phyloP scores from a whole-genome alignment of 176 grass and related monocot species.

The Phragmites australis region DNA sequence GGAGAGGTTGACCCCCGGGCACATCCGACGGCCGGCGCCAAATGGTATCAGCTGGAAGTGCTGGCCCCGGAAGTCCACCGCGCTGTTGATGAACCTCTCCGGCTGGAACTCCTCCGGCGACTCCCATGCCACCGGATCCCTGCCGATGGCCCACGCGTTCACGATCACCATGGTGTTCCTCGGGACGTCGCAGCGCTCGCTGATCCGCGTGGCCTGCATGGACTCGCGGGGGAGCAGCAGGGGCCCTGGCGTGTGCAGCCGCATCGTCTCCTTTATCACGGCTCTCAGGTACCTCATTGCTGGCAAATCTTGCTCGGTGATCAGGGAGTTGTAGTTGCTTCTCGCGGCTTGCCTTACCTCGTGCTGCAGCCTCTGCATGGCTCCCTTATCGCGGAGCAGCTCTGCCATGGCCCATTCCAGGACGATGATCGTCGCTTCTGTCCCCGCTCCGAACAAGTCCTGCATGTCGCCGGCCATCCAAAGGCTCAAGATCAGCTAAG shows the following conservation, averaged over 20 bases:
- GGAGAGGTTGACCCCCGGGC: background rate
- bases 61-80: conserved; percentile 7
- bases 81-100: conserved; percentile 2
- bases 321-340: background rate
- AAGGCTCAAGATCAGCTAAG: background rate
- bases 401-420: conserved; percentile 12
- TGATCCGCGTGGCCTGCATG: background rate
- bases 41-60: background rate
- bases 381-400: background rate
- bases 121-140: background rate
- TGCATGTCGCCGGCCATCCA: background rate
- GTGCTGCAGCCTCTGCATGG: background rate
- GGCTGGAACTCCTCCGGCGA: background rate
- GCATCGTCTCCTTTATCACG: conserved; percentile 35
- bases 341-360: background rate
- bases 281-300: conserved; percentile 12
- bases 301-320: background rate
- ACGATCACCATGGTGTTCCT: background rate
- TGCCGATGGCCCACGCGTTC: background rate
- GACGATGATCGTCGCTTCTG: background rate
- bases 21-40: conserved; percentile 5
- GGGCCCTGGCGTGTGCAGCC: conserved; percentile 20
- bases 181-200: background rate
- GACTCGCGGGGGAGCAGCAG: conserved; percentile 5
- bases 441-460: conserved; percentile 2